Evolutionary conservation across 1,284 basidiomycete species (phyloP).

Genomic region (Rhizoctonia solani): DNA sequence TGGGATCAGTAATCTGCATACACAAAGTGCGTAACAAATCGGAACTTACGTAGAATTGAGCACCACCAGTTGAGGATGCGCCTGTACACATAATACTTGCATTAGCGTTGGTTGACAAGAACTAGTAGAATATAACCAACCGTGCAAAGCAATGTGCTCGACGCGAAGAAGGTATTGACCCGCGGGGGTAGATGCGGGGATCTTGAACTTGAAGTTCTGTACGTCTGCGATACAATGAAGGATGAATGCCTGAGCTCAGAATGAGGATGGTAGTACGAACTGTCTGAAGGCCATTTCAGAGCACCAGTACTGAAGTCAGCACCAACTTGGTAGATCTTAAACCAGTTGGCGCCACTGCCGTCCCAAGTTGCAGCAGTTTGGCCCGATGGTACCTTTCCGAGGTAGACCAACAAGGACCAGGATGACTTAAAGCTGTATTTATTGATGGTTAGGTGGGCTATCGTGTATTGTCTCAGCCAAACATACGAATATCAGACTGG

Average conservation of each 20-base stretch:
- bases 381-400: slow-evolving; percentile 47
- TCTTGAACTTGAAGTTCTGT: slow-evolving; percentile 47
- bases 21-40: background rate
- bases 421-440: slow-evolving; percentile 49
- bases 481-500: background rate
- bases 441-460: slow-evolving; percentile 3
- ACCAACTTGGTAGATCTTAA: slow-evolving; percentile 47
- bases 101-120: background rate
- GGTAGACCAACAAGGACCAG: slow-evolving; percentile 52
- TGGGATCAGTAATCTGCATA: background rate
- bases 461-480: too few species aligned
- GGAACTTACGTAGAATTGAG: slow-evolving; percentile 46
- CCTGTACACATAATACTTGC: background rate
- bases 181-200: slow-evolving; percentile 48
- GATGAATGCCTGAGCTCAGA: background rate
- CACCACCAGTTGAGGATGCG: slow-evolving; percentile 43
- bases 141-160: slow-evolving; percentile 53
- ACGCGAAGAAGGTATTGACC: slow-evolving; percentile 53
- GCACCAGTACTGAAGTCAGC: background rate
- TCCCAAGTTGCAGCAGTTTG: slow-evolving; percentile 50
- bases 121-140: background rate
- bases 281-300: background rate
- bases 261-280: background rate
- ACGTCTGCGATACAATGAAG: background rate
- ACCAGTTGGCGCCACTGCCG: slow-evolving; percentile 53